Base-by-base conservation (phyloP, 257 asterid species). In the Forsythia suspensa region DNA sequence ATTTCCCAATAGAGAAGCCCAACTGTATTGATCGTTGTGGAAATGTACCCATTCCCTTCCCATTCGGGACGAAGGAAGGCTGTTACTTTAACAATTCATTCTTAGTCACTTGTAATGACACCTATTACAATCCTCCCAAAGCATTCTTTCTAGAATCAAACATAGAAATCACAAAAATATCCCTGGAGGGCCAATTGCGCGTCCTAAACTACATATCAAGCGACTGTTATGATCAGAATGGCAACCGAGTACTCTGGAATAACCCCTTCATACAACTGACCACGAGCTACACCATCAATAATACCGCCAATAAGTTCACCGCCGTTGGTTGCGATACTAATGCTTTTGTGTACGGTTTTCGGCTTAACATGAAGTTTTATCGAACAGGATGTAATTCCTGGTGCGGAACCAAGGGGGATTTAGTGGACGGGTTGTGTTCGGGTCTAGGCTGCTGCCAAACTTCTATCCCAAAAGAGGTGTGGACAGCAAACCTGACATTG, bases 371-470 rank as follows among this genome's bases (percentile, higher is more conserved):
- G 2, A 5, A 18, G 5, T 4, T 1, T 34, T 76, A 29, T 42
- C 0, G 0, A 29, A 55, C 65, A 6, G 65, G 65, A 9, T 55
- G 86, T n/a, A 72, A 12, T 5, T 76, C 84, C 66, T 41, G 5
- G 74, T 85, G 88, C 0, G 2, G 41, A 0, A 4, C 38, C 2
- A 40, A 0, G 66, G 73, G 8, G 0, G 89, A 76, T 34, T 34
- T 82, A 16, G 37, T 3, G 0, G 34, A 67, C 4, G 82, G 77
- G 6, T 21, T 80, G 2, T 89, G 91, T 57, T 40, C 51, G 0
- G 88, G 87, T 1, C 9, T 78, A 0, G 89, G 89, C 15, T 89
- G 89, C 55, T 89, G 90, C 81, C 61, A 85, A 55, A 61, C 82
- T 0, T 6, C 80, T 1, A 76, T 86, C 4, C 85, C 89, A 5